Evolutionary conservation across 2,329 filamentous ascomycete species (phyloP).

Genomic region (Diaporthe sp.): DNA sequence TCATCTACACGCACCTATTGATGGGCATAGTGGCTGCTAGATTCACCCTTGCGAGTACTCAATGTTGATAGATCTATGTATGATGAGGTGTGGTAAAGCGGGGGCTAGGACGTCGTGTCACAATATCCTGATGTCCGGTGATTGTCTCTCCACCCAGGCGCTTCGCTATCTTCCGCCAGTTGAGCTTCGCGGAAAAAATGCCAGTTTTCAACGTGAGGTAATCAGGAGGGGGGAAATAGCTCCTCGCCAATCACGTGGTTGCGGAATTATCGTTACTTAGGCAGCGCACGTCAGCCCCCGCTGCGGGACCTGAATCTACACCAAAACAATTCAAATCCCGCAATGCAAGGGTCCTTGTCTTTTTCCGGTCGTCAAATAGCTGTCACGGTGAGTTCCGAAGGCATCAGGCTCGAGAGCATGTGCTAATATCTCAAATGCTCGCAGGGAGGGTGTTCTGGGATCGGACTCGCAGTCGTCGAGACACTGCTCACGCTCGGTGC

Average conservation of each 20-base stretch:
- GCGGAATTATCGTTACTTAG: neutral
- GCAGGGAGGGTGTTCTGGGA: constrained; percentile 10
- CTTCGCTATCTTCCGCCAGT: neutral
- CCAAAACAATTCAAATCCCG: neutral
- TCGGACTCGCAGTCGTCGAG: neutral
- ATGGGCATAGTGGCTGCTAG: too few relatives aligned
- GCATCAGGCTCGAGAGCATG: too few relatives aligned
- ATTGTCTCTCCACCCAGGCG: neutral
- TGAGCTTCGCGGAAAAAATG: neutral
- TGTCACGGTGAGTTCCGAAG: neutral
- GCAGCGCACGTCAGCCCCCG: neutral
- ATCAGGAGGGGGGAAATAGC: neutral
- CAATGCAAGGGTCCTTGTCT: neutral
- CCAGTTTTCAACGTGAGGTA: neutral
- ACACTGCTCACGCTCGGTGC: constrained; percentile 6
- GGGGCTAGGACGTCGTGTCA: too few relatives aligned
- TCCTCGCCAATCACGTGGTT: neutral
- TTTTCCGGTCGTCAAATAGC: neutral
- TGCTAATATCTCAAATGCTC: neutral
- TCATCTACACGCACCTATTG: too few relatives aligned
- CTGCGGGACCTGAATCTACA: neutral
- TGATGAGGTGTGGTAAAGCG: too few relatives aligned
- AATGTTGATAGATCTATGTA: too few relatives aligned
- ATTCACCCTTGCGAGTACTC: too few relatives aligned
- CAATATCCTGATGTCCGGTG: neutral